A percentile compares a stretch with the other conserved stretches of the same genome.
Evolutionary conservation across 352 stramenopile genomes (phyloP).

Genomic region (Phytophthora citrophthora): DNA sequence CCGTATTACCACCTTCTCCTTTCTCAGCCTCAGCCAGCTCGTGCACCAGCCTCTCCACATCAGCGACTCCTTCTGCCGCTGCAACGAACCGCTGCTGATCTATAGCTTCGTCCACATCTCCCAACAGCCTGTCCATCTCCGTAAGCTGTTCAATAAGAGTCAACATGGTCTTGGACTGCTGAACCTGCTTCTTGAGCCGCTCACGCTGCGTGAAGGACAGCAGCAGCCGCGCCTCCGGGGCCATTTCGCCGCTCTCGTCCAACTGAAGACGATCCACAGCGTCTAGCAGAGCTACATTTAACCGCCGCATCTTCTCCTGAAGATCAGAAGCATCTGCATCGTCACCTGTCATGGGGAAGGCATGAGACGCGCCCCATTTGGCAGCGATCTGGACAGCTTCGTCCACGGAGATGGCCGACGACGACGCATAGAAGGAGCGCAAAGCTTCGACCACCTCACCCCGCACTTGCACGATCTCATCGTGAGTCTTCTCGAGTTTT

Average conservation of each 20-base stretch:
- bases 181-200: conserved; percentile 61
- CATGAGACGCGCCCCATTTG: conserved; percentile 45
- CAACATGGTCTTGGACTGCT: conserved; percentile 69
- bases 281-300: conserved; percentile 53
- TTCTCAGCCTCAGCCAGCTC: conserved; percentile 27
- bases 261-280: conserved; percentile 64
- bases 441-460: conserved; percentile 63
- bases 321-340: conserved; percentile 45
- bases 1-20: conserved; percentile 5
- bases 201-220: conserved; percentile 66
- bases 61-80: conserved; percentile 47
- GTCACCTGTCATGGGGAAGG: conserved; percentile 10
- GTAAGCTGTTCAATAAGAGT: conserved; percentile 73
- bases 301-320: conserved; percentile 49
- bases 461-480: conserved; percentile 64
- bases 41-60: conserved; percentile 44
- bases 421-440: conserved; percentile 68
- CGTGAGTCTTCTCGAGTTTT: conserved; percentile 72
- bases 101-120: conserved; percentile 55
- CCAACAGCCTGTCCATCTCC: conserved; percentile 56
- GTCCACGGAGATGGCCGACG: conserved; percentile 61
- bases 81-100: conserved; percentile 52
- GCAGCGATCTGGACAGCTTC: conserved; percentile 64
- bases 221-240: conserved; percentile 51
- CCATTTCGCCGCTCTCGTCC: conserved; percentile 30